These are phyloP conservation scores for Epichloe gansuensis DNA, from an alignment of 2,329 filamentous ascomycete species.

Conservation along the genomic window DNA sequence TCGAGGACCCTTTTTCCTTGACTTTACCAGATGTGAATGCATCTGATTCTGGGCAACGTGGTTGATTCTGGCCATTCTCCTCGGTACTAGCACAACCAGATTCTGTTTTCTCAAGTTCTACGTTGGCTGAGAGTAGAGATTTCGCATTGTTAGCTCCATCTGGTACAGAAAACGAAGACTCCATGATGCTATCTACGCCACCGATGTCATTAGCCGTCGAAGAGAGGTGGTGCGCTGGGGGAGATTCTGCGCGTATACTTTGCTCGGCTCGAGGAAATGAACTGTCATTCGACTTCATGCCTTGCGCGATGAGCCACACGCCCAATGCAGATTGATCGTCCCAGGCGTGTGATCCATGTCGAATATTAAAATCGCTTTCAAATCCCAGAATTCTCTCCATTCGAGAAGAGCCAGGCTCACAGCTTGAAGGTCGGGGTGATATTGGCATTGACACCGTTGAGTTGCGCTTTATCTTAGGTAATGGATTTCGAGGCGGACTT, in stretches of 20 bases:
- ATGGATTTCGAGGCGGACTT: not conserved
- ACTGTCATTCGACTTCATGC: conserved; percentile 16
- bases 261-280: conserved; percentile 11
- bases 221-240: not conserved
- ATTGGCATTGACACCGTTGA: conserved; percentile 1
- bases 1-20: conserved; percentile 18
- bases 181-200: conserved; percentile 8
- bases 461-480: not conserved
- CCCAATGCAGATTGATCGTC: conserved; percentile 23
- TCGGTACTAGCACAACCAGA: not conserved
- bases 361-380: conserved; percentile 18
- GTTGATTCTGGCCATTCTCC: not conserved
- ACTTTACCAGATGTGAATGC: conserved; percentile 1
- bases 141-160: not conserved
- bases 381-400: conserved; percentile 9
- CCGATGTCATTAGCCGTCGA: not conserved
- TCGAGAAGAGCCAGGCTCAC: conserved; percentile 4
- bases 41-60: not conserved
- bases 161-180: conserved; percentile 3
- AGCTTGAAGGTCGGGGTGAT: conserved; percentile 1
- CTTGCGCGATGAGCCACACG: conserved; percentile 25
- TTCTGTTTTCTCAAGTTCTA: not conserved
- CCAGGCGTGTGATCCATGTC: conserved; percentile 16
- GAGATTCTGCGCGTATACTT: not conserved
- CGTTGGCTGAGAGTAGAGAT: not conserved